Evolutionary conservation across 352 stramenopile genomes (phyloP).

Genomic region (Phytopythium mirpurense): DNA sequence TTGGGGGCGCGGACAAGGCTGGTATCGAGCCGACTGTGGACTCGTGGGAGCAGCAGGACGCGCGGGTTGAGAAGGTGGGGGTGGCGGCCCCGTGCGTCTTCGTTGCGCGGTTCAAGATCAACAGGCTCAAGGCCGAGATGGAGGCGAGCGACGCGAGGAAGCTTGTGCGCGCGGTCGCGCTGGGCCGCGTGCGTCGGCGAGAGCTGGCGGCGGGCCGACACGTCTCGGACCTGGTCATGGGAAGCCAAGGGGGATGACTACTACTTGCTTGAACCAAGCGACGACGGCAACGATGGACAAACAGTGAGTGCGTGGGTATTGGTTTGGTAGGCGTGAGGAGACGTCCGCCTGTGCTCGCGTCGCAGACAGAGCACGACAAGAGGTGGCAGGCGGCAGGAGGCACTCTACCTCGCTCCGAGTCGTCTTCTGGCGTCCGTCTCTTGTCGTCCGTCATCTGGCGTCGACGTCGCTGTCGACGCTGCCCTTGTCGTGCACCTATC

Average conservation of each 20-base stretch:
- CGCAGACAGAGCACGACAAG: too few relatives aligned
- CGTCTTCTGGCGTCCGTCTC: too few relatives aligned
- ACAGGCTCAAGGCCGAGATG: conserved; percentile 17
- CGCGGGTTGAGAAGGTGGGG: background rate
- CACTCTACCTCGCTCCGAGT: too few relatives aligned
- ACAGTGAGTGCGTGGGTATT: too few relatives aligned
- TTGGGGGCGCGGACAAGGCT: background rate
- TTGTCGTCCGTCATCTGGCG: too few relatives aligned
- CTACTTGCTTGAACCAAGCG: too few relatives aligned
- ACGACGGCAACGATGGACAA: too few relatives aligned
- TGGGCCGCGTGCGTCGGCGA: background rate
- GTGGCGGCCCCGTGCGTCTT: conserved; percentile 9
- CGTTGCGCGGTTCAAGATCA: conserved; percentile 34
- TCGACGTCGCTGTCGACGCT: too few relatives aligned
- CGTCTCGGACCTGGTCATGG: conserved; percentile 13
- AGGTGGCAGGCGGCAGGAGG: too few relatives aligned
- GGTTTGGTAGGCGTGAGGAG: too few relatives aligned
- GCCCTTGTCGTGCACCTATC: too few relatives aligned
- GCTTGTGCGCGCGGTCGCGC: conserved; percentile 19
- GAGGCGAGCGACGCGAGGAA: conserved; percentile 9
- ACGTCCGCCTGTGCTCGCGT: too few relatives aligned
- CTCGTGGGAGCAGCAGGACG: conserved; percentile 19
- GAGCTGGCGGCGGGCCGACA: background rate
- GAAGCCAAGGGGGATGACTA: background rate
- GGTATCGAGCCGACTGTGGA: conserved; percentile 5